Conservation (phyloP, 2,329 filamentous ascomycete genomes). For the Neurospora sp. region DNA sequence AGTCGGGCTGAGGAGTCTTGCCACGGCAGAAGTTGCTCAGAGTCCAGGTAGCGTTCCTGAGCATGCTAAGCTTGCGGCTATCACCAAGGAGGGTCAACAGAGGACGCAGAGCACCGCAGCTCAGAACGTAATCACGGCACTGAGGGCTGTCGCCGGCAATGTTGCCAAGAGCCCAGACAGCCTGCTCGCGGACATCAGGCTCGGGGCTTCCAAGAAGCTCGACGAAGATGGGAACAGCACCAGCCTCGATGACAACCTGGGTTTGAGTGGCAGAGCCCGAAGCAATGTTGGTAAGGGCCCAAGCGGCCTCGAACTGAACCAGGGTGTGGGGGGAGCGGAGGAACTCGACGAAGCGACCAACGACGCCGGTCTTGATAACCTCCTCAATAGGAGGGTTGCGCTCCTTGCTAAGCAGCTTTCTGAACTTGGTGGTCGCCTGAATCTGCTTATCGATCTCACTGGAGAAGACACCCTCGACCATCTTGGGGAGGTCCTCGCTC, state of each 20-base stretch:
- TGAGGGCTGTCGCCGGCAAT: constrained; percentile 97
- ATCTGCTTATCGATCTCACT: constrained; percentile 98
- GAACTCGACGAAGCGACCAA: constrained; percentile 96
- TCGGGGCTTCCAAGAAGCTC: constrained; percentile 92
- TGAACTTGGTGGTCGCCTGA: constrained; percentile 93
- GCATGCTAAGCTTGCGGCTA: constrained; percentile 98
- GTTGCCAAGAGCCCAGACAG: constrained; percentile 96
- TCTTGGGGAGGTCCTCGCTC: constrained; percentile 94
- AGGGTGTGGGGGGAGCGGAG: constrained; percentile 94
- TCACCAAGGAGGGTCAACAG: constrained; percentile 85
- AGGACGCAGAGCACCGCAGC: constrained; percentile 82
- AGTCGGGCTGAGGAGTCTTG: constrained; percentile 97
- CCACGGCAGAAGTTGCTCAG: constrained; percentile 99
- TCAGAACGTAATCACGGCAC: constrained; percentile 93
- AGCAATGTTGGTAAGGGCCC: constrained; percentile 98
- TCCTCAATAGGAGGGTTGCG: constrained; percentile 98
- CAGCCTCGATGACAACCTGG: constrained; percentile 96
- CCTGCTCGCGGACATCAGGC: constrained; percentile 95
- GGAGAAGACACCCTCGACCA: constrained; percentile 97
- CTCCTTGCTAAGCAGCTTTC: constrained; percentile 96
- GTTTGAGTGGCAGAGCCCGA: constrained; percentile 95
- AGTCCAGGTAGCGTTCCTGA: constrained; percentile 97
- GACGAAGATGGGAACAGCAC: constrained; percentile 96
- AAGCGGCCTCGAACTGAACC: constrained; percentile 97
- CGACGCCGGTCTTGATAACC: constrained; percentile 97